Evolutionary conservation across 768 basidiomycete genomes (phyloP), one percentile per base, ranked within the genome.

Genomic region (Russula ochroleuca): DNA sequence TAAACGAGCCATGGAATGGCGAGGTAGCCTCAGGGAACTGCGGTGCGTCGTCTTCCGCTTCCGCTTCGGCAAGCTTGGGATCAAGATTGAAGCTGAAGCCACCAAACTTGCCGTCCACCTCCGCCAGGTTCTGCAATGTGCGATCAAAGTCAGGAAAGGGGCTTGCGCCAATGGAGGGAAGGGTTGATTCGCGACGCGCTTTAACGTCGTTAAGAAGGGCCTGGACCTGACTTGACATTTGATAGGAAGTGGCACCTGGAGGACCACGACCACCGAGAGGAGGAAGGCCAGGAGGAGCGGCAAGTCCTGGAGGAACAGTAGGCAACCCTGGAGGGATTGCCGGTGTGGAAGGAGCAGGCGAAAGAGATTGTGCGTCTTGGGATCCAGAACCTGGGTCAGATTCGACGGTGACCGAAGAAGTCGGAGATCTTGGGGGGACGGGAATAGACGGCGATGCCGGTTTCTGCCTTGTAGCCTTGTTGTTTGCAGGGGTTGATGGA

Each of bases 131-230:
- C 70, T 88, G 85, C 50, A 94, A 77, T 21, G 90, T 92, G 35
- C 90, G 84, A 72, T 94, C 92, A 67, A 95, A 85, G 67, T 95
- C 93, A 11, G 93, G 94, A 81, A 95, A 95, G 13, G 90, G 84
- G 72, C 80, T 91, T 38, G 77, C 74, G 51, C 75, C 73, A 45
- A 76, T 72, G 9, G 78, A 70, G 13, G 73, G 70, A 23, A 79
- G 72, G 2, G 77, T 76, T 9, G 82, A 79, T 68, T 92, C 88
- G 50, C 92, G 81, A 38, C 92, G 79, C 23, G 84, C 84, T 71
- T 85, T 87, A 43, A 95, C 83, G 68, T 94, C 93, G 62, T 94
- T 90, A 51, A 95, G 78, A 51, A 95, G 79, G 1, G 89, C 90
- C 66, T 87, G 87, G 2, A 90, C 92, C 43, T 92, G 88, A 17